Conservation (phyloP, 2,329 filamentous ascomycete genomes). For the Fusarium pseudograminearum region DNA sequence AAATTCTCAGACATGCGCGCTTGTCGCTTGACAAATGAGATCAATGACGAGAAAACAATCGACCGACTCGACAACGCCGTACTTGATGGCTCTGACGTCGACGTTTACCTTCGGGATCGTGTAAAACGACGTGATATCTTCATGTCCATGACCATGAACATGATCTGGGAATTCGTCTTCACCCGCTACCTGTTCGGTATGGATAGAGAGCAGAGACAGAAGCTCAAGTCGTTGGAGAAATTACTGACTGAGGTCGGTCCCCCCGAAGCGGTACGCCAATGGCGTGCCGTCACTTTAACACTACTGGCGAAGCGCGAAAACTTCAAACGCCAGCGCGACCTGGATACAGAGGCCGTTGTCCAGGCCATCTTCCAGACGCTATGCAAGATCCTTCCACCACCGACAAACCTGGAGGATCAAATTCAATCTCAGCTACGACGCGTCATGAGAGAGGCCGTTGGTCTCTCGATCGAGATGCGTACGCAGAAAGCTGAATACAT, state of each 20-base stretch:
- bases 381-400: conserved; percentile 86
- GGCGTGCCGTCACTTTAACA: conserved; percentile 95
- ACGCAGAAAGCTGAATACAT: conserved; percentile 97
- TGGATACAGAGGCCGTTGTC: conserved; percentile 96
- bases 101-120: conserved; percentile 87
- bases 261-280: conserved; percentile 89
- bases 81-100: conserved; percentile 93
- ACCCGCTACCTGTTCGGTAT: conserved; percentile 98
- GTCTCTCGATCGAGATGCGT: conserved; percentile 95
- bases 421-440: conserved; percentile 87
- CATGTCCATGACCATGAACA: conserved; percentile 98
- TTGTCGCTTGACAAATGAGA: conserved; percentile 84
- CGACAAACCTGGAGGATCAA: conserved; percentile 81
- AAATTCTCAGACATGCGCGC: conserved; percentile 95
- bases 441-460: conserved; percentile 89
- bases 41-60: conserved; percentile 92
- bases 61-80: conserved; percentile 95
- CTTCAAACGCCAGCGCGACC: conserved; percentile 85
- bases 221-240: conserved; percentile 96
- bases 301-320: conserved; percentile 82
- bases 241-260: conserved; percentile 89
- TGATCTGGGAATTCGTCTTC: conserved; percentile 99
- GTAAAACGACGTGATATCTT: conserved; percentile 92
- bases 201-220: conserved; percentile 97
- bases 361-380: conserved; percentile 85